Evolutionary conservation across 176 grass and related monocot species (phyloP).

Genomic region (Dactylis glomerata): DNA sequence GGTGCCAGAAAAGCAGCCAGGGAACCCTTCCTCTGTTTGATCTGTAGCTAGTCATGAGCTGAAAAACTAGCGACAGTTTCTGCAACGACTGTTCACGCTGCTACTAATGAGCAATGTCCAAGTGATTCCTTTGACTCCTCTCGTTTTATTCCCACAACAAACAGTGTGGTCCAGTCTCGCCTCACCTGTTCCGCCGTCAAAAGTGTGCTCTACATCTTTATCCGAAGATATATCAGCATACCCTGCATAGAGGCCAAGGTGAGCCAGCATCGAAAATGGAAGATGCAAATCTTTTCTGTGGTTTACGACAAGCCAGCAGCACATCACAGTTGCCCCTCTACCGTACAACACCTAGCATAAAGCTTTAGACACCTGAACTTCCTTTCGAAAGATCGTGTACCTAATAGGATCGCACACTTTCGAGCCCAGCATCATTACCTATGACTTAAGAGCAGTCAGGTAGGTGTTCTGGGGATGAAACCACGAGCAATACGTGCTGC

Average conservation of each 20-base stretch:
- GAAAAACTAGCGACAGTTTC: background rate
- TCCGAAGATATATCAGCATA: no score
- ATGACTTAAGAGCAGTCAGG: background rate
- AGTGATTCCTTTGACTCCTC: background rate
- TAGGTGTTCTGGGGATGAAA: background rate
- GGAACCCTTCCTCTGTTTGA: background rate
- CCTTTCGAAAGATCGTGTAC: background rate
- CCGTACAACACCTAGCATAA: background rate
- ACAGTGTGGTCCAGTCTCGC: background rate
- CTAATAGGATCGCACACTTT: slow-evolving; percentile 20
- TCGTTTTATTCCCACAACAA: background rate
- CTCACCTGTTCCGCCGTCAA: background rate
- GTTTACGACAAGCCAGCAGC: background rate
- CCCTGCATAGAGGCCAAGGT: background rate
- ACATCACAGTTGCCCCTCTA: background rate
- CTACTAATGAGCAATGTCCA: background rate
- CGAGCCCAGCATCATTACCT: background rate
- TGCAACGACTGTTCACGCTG: background rate
- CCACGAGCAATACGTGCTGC: background rate
- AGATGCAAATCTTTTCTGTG: background rate
- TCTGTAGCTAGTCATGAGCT: background rate
- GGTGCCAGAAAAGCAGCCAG: background rate
- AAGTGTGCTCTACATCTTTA: no score
- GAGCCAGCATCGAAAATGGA: background rate
- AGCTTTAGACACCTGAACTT: background rate